Evolutionary conservation across 176 grass and related monocot species (phyloP).

Genomic region (Eragrostis nindensis): DNA sequence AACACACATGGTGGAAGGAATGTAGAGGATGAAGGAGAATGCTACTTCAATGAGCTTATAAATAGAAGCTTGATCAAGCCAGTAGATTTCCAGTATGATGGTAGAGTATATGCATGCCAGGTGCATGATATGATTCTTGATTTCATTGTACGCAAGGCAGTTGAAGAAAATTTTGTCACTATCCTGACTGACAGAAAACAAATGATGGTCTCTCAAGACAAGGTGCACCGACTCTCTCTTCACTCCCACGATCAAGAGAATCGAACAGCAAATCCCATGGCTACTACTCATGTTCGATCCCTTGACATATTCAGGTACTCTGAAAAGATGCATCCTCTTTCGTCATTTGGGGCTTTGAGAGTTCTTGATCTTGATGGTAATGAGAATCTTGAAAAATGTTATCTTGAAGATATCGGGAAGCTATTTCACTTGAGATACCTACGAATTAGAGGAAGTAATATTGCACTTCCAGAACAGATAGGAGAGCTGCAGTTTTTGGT

Average conservation of each 20-base stretch:
- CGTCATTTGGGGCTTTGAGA: slow-evolving; percentile 17
- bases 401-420: slow-evolving; percentile 45
- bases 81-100: slow-evolving; percentile 28
- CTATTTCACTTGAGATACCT: slow-evolving; percentile 44
- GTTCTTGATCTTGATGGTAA: slow-evolving; percentile 55
- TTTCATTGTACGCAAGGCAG: slow-evolving; percentile 47
- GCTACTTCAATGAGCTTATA: slow-evolving; percentile 70
- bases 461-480: slow-evolving; percentile 51
- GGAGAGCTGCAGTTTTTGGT: slow-evolving; percentile 41
- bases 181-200: slow-evolving; percentile 19
- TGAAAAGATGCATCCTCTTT: slow-evolving; percentile 40
- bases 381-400: slow-evolving; percentile 37
- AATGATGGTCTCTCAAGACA: slow-evolving; percentile 9
- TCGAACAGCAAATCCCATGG: neutral
- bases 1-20: slow-evolving; percentile 12
- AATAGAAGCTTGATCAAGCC: slow-evolving; percentile 63
- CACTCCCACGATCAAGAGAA: neutral
- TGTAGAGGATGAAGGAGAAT: slow-evolving; percentile 51
- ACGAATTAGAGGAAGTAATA: slow-evolving; percentile 33
- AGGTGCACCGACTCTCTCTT: slow-evolving; percentile 47
- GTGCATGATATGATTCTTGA: slow-evolving; percentile 60
- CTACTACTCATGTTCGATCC: slow-evolving; percentile 49
- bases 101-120: slow-evolving; percentile 25
- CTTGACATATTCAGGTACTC: slow-evolving; percentile 40
- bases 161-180: slow-evolving; percentile 46